These are phyloP conservation scores for Scenedesmus sp. DNA, from an alignment of 163 green algal species.

Conservation along the genomic window DNA sequence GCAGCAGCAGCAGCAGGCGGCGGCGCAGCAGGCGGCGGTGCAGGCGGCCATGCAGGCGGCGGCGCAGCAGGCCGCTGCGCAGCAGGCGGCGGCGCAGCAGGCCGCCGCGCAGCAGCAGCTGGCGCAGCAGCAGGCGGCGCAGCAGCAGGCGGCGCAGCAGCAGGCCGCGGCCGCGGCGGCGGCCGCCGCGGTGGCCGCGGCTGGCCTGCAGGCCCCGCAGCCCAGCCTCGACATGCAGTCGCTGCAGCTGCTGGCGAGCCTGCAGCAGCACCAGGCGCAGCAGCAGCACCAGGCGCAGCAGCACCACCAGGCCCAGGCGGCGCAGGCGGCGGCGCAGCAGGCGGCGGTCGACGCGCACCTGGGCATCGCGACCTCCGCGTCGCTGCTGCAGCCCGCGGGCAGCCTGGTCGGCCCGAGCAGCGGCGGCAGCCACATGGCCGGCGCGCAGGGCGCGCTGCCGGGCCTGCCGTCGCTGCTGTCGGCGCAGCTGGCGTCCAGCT, in stretches of 20 bases:
- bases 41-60: too few relatives aligned
- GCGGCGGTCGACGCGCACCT: constrained; percentile 9
- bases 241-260: constrained; percentile 34
- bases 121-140: neutral
- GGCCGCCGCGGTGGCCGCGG: constrained; percentile 1
- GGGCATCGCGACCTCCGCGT: neutral
- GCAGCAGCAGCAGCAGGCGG: neutral
- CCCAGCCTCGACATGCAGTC: constrained; percentile 29
- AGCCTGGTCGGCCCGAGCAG: neutral
- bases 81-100: constrained; percentile 14
- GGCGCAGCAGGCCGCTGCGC: neutral
- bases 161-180: constrained; percentile 11
- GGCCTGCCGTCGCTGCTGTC: neutral
- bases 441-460: too few relatives aligned
- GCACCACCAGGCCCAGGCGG: constrained; percentile 20
- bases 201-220: neutral
- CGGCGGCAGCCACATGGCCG: neutral
- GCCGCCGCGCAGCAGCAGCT: neutral
- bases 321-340: constrained; percentile 12
- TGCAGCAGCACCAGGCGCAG: constrained; percentile 23
- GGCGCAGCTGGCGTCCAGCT: neutral
- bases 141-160: neutral
- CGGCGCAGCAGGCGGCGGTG: too few relatives aligned
- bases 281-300: constrained; percentile 35
- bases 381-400: constrained; percentile 8